phyloP scores from a whole-genome alignment of 73 alveolate genomes.

The Diophrys sp. region DNA sequence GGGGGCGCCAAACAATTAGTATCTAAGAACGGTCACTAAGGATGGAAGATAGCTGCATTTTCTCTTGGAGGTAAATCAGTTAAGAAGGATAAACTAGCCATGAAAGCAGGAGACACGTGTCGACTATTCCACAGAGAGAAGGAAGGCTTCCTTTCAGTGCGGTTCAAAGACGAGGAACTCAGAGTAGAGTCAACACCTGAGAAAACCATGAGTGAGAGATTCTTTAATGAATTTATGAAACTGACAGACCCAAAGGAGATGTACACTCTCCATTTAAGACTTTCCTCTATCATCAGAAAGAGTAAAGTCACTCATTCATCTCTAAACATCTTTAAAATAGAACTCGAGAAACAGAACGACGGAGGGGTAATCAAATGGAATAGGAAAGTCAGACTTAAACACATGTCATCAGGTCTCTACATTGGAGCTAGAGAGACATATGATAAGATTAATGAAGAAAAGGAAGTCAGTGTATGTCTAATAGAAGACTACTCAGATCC shows the following conservation, averaged over 20 bases:
- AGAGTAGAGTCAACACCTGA: conserved; percentile 2
- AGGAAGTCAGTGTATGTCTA: neutral
- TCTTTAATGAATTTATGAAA: neutral
- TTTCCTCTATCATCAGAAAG: neutral
- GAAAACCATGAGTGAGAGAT: neutral
- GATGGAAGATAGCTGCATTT: conserved; percentile 10
- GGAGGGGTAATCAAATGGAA: conserved; percentile 10
- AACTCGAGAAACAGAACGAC: conserved; percentile 9
- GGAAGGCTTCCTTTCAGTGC: conserved; percentile 11
- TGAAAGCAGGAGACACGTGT: conserved; percentile 7
- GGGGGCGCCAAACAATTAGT: neutral
- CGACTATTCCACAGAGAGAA: conserved; percentile 11
- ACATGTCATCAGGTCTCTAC: conserved; percentile 1
- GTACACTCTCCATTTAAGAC: neutral
- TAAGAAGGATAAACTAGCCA: neutral
- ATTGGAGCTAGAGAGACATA: neutral
- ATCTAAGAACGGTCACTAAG: neutral
- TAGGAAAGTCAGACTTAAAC: neutral
- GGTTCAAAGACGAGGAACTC: neutral
- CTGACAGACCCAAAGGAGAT: neutral
- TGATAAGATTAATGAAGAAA: neutral
- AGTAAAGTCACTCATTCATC: conserved; percentile 8
- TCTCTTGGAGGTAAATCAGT: neutral
- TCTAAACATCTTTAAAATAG: conserved; percentile 1
- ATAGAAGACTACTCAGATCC: neutral